Evolutionary conservation across 345 rosid genomes (phyloP), one percentile per base, ranked within the genome.

Genomic region (Excoecaria agallocha): DNA sequence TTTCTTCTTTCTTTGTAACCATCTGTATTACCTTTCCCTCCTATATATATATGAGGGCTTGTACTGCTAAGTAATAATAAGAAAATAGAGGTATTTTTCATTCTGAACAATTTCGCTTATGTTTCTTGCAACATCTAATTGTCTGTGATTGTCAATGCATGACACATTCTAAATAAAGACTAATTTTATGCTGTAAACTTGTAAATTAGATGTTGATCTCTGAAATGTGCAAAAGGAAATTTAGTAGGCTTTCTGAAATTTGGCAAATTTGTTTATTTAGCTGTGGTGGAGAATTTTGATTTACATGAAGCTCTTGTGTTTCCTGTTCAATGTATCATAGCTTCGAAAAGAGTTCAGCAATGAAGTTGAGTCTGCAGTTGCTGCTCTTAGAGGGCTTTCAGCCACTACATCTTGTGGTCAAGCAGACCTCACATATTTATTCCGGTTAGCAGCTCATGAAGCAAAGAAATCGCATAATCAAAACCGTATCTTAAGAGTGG

Each of bases 391-490:
- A 67, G 87, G 89, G 59, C 85, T 94, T 57, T 84, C 90, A 35
- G 83, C 91, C 64, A 78, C 91, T 76, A 74, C 88, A 46, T 80
- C 91, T 57, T 83, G 86, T 73, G 89, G 88, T 70, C 88, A 85
- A 81, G 95, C 93, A n/a, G 98, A 94, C 87, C 92, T 94, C 76
- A 89, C 96, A 56, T 85, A 81, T 77, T 81, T 94, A 17, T 92
- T 92, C 78, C 87, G 91, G 9, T 68, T 83, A 56, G 98, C 98
- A 0, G 95, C 98, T 84, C 91, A 89, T 48, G 94, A 89, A 84
- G 97, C 98, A 4, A 90, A 84, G 84, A 85, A 77, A 73, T 92
- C 96, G 25, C 87, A 83, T 74, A 76, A 84, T 8, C 94, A 91
- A 58, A 84, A 88, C 70, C 93, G 98, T 48, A 86, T 91, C 75